These are phyloP conservation scores for Favolaschia claudopus DNA, from an alignment of 768 basidiomycete species.

Conservation along the genomic window DNA sequence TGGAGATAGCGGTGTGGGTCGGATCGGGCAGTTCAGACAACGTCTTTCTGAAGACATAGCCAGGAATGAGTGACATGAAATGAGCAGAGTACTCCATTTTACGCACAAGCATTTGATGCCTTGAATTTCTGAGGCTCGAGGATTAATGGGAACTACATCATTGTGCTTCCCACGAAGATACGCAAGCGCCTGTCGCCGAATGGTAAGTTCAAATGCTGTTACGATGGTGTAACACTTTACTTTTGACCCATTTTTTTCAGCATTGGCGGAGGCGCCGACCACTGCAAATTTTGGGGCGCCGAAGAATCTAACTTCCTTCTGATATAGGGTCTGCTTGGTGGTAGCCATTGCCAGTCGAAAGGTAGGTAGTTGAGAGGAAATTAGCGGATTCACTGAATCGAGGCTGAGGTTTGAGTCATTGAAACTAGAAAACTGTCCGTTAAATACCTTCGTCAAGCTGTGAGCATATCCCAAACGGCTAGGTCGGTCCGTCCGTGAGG, in stretches of 20 bases:
- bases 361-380: no score
- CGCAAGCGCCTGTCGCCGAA: background rate
- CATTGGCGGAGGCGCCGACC: background rate
- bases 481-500: no score
- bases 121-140: slow-evolving; percentile 42
- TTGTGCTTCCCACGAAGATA: background rate
- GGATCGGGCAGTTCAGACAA: slow-evolving; percentile 51
- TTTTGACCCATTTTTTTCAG: background rate
- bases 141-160: background rate
- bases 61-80: no score
- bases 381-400: no score
- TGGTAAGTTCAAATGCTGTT: background rate
- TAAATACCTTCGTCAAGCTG: no score
- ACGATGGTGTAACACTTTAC: background rate
- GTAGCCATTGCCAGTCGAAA: no score
- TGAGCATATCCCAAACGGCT: no score
- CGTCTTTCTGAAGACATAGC: no score
- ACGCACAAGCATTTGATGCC: slow-evolving; percentile 51
- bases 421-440: no score
- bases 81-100: no score
- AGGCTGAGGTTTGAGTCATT: no score
- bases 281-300: background rate
- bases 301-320: background rate
- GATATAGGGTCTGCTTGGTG: no score
- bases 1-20: slow-evolving; percentile 55